These are phyloP conservation scores for Salix dunnii DNA, from an alignment of 345 rosid species.

Conservation along the genomic window DNA sequence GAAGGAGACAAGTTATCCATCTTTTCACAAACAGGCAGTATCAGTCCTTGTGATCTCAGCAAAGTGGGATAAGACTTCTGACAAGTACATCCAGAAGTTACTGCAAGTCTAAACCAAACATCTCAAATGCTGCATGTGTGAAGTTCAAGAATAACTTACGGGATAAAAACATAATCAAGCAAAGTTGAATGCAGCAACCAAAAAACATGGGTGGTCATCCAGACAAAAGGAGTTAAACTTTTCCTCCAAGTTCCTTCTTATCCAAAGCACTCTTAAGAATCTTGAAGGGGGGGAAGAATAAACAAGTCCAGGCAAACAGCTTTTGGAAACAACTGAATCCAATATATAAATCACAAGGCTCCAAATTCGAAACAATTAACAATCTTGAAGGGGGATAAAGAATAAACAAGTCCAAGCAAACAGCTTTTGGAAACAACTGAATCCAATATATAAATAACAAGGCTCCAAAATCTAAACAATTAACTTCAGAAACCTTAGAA, in stretches of 20 bases:
- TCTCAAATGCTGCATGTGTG: neutral
- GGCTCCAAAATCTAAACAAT: neutral
- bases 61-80: neutral
- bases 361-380: neutral
- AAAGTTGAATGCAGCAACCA: too few species aligned
- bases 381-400: too few species aligned
- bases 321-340: neutral
- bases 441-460: neutral
- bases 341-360: neutral
- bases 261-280: neutral
- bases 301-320: neutral
- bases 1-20: neutral
- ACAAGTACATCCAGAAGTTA: neutral
- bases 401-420: neutral
- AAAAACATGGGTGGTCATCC: neutral
- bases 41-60: neutral
- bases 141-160: neutral
- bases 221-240: neutral
- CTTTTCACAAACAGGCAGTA: neutral
- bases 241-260: neutral
- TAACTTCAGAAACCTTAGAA: constrained; percentile 47
- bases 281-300: neutral
- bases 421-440: neutral
- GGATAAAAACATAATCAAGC: too few species aligned
- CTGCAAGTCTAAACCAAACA: neutral